Evolutionary conservation across 2,329 filamentous ascomycete genomes (phyloP).

Genomic region (Cryphonectria nitschkei): DNA sequence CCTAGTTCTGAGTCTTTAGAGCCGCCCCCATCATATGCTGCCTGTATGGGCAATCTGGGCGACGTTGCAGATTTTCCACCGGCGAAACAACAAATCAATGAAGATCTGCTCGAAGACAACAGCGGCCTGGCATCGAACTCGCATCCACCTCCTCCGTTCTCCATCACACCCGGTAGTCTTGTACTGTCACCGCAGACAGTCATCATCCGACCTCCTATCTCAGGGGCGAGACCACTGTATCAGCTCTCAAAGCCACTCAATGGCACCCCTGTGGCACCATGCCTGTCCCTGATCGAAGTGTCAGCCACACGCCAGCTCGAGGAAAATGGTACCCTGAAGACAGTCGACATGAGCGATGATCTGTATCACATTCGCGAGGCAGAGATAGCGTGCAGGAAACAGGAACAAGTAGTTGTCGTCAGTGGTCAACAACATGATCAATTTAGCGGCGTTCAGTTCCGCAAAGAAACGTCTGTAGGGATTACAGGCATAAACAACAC

Average conservation of each 20-base stretch:
- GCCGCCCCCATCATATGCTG: slow-evolving; percentile 9
- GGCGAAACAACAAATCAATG: background rate
- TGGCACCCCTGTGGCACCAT: slow-evolving; percentile 1
- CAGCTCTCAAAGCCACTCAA: slow-evolving; percentile 17
- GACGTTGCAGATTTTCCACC: background rate
- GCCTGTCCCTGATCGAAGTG: slow-evolving; percentile 7
- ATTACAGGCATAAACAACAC: background rate
- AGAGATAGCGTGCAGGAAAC: background rate
- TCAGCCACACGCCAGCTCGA: background rate
- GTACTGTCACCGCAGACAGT: slow-evolving; percentile 1
- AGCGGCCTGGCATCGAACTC: background rate
- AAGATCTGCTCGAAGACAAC: background rate
- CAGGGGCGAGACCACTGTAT: slow-evolving; percentile 14
- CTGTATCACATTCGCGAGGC: slow-evolving; percentile 16
- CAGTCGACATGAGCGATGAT: background rate
- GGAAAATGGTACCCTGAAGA: slow-evolving; percentile 6
- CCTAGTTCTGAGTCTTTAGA: background rate
- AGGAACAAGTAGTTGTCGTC: background rate
- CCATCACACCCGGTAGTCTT: slow-evolving; percentile 19
- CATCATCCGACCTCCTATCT: background rate
- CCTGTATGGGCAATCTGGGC: background rate
- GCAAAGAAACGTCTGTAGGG: background rate
- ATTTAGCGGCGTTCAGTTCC: slow-evolving; percentile 9
- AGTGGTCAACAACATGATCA: slow-evolving; percentile 8
- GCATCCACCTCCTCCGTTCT: slow-evolving; percentile 20